phyloP scores from a whole-genome alignment of 345 rosid species.

The Gossypium arboreum region DNA sequence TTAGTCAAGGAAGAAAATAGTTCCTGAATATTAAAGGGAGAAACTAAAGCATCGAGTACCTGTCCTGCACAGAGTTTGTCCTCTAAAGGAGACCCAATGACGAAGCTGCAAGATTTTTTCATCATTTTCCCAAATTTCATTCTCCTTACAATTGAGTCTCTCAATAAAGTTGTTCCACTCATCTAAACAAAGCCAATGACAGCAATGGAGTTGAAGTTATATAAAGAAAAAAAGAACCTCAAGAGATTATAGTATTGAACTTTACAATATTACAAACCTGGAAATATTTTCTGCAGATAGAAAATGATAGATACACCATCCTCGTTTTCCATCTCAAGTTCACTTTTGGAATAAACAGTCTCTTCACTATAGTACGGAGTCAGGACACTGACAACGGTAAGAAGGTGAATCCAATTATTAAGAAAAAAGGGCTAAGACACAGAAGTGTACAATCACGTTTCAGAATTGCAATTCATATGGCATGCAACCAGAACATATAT shows the following conservation, averaged over 20 bases:
- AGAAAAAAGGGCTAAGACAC: not conserved
- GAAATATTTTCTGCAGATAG: conserved; percentile 94
- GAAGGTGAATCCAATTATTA: not conserved
- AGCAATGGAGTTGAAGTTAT: conserved; percentile 2
- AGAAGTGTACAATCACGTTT: not conserved
- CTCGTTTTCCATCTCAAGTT: conserved; percentile 94
- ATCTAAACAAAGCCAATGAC: conserved; percentile 39
- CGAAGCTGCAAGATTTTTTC: conserved; percentile 92
- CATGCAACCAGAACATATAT: not conserved
- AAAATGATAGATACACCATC: conserved; percentile 91
- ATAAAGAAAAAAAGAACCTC: conserved; percentile 6
- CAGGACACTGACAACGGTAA: conserved; percentile 56
- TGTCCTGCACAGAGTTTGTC: conserved; percentile 90
- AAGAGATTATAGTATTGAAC: conserved; percentile 2
- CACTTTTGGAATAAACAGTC: conserved; percentile 83
- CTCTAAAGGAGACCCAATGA: conserved; percentile 93
- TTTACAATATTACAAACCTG: conserved; percentile 46
- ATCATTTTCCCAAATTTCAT: conserved; percentile 72
- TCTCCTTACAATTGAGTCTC: conserved; percentile 70
- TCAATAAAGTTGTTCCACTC: conserved; percentile 98
- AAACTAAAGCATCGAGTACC: conserved; percentile 40
- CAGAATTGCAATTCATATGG: not conserved
- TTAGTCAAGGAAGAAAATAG: not conserved
- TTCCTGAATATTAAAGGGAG: conserved; percentile 6
- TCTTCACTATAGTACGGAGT: conserved; percentile 99